Evolutionary conservation across 1,139 yeast genomes (phyloP).

Genomic region (Wickerhamomyces sp.): DNA sequence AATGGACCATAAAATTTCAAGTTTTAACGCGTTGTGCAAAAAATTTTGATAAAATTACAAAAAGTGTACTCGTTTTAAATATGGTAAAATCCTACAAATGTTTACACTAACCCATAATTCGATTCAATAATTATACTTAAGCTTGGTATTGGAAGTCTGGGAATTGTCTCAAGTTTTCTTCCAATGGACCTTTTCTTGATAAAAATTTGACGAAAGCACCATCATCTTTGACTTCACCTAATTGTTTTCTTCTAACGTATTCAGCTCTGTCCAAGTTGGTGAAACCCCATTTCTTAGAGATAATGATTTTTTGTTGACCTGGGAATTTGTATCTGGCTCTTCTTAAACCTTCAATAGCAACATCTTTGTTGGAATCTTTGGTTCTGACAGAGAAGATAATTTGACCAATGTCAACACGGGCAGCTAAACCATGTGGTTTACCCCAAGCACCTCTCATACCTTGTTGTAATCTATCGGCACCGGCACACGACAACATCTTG

Average conservation of each 20-base stretch:
- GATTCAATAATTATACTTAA: constrained; percentile 21
- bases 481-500: constrained; percentile 99
- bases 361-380: constrained; percentile 95
- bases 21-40: no score
- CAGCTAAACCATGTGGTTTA: constrained; percentile 99
- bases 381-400: constrained; percentile 97
- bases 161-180: constrained; percentile 88
- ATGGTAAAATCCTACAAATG: no score
- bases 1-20: no score
- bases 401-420: constrained; percentile 99
- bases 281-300: constrained; percentile 99
- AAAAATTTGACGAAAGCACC: constrained; percentile 99
- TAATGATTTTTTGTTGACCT: constrained; percentile 98
- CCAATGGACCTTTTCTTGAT: constrained; percentile 93
- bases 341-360: constrained; percentile 98
- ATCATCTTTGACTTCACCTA: constrained; percentile 98
- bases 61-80: not conserved
- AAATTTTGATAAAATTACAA: not conserved
- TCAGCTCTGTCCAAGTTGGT: constrained; percentile 98
- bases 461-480: constrained; percentile 99
- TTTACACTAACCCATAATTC: no score
- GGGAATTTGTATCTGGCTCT: constrained; percentile 99
- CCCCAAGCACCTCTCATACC: constrained; percentile 99
- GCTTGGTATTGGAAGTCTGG: constrained; percentile 68
- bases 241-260: constrained; percentile 88